Conservation (phyloP, 768 basidiomycete species). For the Pisolithus sp. region DNA sequence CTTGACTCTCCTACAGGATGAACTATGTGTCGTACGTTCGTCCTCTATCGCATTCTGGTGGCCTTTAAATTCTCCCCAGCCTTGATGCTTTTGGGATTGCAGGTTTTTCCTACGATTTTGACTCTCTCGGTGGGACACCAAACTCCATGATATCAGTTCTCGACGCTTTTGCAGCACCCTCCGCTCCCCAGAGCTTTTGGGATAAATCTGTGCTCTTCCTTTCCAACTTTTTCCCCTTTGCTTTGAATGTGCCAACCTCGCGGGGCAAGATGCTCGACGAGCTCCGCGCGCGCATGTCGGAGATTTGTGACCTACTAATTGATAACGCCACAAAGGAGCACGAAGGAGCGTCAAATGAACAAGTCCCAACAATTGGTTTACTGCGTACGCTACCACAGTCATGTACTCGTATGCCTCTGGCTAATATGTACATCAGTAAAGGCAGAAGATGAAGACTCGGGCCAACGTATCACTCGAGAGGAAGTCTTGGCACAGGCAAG, state of each 20-base stretch:
- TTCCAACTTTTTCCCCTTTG: conserved; percentile 25
- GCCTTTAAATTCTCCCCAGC: conserved; percentile 12
- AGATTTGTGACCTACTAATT: too few relatives aligned
- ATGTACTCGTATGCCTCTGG: neutral
- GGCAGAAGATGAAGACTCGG: conserved; percentile 24
- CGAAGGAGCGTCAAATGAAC: conserved; percentile 6
- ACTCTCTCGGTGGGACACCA: conserved; percentile 31
- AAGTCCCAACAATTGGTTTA: too few relatives aligned
- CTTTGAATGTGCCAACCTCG: neutral
- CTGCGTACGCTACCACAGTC: too few relatives aligned
- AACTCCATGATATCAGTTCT: conserved; percentile 13
- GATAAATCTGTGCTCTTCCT: conserved; percentile 20
- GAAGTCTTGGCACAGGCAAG: conserved; percentile 22
- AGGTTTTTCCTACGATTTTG: conserved; percentile 41
- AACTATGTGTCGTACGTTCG: conserved; percentile 18
- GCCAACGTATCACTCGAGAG: conserved; percentile 19
- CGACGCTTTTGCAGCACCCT: conserved; percentile 17
- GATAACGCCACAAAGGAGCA: conserved; percentile 1
- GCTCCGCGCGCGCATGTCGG: too few relatives aligned
- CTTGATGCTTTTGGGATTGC: conserved; percentile 41
- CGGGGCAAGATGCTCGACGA: too few relatives aligned
- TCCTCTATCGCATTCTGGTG: neutral
- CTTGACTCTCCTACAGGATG: conserved; percentile 11
- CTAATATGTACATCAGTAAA: conserved; percentile 25
- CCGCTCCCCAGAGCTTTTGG: conserved; percentile 1